These are phyloP conservation scores for Pseudogymnoascus sp. DNA, from an alignment of 2,329 filamentous ascomycete genomes.

Conservation along the genomic window DNA sequence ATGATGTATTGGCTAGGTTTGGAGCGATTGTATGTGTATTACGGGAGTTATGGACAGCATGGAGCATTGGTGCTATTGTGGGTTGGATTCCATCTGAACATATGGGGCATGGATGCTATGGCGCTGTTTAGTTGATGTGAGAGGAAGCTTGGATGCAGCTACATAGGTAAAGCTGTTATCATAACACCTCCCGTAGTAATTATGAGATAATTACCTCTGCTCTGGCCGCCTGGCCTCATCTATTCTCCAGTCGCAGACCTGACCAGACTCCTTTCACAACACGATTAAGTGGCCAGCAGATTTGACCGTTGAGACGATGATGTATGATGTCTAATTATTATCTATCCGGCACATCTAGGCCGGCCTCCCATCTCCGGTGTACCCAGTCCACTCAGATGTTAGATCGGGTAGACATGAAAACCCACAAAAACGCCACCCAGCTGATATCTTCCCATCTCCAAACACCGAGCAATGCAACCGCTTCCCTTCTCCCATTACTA, in stretches of 20 bases:
- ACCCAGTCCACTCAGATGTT: neutral
- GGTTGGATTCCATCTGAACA: neutral
- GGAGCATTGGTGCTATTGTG: neutral
- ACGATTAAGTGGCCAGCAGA: neutral
- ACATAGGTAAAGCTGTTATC: neutral
- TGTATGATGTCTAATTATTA: neutral
- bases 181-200: neutral
- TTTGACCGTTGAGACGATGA: neutral
- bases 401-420: neutral
- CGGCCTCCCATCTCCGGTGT: neutral
- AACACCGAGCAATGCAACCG: neutral
- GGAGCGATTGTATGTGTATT: neutral
- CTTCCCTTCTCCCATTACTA: no score
- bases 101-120: neutral
- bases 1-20: neutral
- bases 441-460: slow-evolving; percentile 1
- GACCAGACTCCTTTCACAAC: neutral
- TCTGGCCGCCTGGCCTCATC: neutral
- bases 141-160: neutral
- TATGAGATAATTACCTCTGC: neutral
- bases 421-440: neutral
- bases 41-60: neutral
- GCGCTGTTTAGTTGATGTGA: neutral
- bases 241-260: neutral
- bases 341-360: neutral